Evolutionary conservation across 768 basidiomycete genomes (phyloP).

Genomic region (Phaffia australis): DNA sequence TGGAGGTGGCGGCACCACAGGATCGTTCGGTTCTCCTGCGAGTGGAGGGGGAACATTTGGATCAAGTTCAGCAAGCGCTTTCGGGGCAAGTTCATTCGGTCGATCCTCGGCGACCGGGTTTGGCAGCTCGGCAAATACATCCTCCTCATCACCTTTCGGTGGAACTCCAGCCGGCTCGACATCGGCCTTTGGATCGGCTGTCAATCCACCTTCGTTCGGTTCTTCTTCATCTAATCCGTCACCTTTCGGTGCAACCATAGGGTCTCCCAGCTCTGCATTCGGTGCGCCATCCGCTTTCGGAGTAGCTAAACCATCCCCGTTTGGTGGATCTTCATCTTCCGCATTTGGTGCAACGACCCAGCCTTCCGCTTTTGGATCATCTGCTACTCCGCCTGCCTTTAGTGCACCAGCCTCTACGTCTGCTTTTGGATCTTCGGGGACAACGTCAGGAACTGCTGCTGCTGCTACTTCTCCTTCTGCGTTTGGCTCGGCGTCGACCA

Average conservation of each 20-base stretch:
- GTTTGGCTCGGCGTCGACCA: background rate
- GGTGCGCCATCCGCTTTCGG: background rate
- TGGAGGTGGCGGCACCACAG: no score
- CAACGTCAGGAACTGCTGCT: background rate
- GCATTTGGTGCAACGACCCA: background rate
- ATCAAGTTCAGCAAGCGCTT: no score
- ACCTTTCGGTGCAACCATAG: background rate
- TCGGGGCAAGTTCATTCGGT: no score
- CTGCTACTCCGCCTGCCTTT: constrained; percentile 5
- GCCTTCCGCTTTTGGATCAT: constrained; percentile 19
- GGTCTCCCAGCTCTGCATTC: constrained; percentile 9
- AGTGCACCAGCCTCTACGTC: constrained; percentile 13
- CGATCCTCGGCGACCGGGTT: no score
- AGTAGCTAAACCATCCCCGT: background rate
- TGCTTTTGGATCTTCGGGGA: constrained; percentile 12
- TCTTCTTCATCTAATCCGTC: background rate
- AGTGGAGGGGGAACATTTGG: no score
- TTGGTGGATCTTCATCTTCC: background rate
- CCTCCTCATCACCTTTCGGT: no score
- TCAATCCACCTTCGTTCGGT: background rate
- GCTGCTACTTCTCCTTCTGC: background rate
- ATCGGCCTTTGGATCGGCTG: background rate
- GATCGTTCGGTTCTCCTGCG: no score
- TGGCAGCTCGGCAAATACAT: no score
- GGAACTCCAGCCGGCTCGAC: no score